Conservation (phyloP, 345 rosid species). For the Arabis alpina region DNA sequence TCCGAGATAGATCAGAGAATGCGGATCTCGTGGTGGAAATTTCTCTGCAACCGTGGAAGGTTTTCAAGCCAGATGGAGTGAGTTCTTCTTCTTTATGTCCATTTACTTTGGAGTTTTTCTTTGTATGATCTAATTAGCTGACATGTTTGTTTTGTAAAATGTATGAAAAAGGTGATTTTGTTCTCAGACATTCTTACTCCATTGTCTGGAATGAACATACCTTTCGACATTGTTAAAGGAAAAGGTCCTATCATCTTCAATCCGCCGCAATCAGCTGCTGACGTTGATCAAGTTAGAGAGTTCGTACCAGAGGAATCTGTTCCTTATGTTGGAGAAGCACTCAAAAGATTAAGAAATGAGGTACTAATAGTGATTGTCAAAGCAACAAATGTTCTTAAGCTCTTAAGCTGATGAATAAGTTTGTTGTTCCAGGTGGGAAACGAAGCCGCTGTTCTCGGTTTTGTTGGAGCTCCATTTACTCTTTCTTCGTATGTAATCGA, state of each 20-base stretch:
- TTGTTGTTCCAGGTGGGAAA: constrained; percentile 62
- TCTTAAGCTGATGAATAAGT: constrained; percentile 25
- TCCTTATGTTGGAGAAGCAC: constrained; percentile 96
- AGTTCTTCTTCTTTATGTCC: constrained; percentile 24
- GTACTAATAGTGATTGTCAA: constrained; percentile 41
- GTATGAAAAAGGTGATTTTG: constrained; percentile 72
- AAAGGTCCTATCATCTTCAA: constrained; percentile 91
- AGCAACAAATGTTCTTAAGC: background rate
- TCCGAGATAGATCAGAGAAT: constrained; percentile 95
- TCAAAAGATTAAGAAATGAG: constrained; percentile 83
- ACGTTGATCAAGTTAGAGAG: constrained; percentile 80
- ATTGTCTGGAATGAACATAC: constrained; percentile 98
- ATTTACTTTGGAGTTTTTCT: background rate
- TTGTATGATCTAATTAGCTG: constrained; percentile 4
- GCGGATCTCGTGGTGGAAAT: constrained; percentile 95
- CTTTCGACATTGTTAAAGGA: constrained; percentile 94
- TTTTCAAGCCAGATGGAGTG: constrained; percentile 95
- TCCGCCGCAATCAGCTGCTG: constrained; percentile 71
- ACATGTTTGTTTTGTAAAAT: constrained; percentile 14
- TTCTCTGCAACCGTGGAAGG: constrained; percentile 99
- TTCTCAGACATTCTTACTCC: constrained; percentile 98
- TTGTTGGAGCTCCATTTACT: constrained; percentile 99
- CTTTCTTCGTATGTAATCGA: constrained; percentile 92
- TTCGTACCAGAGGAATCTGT: constrained; percentile 85
- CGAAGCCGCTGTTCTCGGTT: constrained; percentile 87